Evolutionary conservation across 306 rosid species (phyloP).

Genomic region (Rosa chinensis): DNA sequence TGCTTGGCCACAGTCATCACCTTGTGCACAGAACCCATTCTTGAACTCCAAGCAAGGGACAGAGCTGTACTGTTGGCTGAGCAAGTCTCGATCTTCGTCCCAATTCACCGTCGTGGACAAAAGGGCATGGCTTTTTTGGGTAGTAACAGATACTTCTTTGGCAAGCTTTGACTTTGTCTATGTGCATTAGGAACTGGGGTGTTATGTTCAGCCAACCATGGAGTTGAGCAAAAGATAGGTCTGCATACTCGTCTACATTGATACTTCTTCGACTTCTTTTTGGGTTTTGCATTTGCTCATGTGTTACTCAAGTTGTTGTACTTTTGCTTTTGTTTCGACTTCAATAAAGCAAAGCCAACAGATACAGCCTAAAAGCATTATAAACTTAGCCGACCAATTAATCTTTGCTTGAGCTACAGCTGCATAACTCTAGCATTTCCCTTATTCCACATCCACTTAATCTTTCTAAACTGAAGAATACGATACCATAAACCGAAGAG

Average conservation of each 20-base stretch:
- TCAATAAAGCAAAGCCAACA: too few relatives aligned
- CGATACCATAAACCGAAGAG: background rate
- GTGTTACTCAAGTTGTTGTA: too few relatives aligned
- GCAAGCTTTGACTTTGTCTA: background rate
- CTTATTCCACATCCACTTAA: background rate
- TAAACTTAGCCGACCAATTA: background rate
- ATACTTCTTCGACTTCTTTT: too few relatives aligned
- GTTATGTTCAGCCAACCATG: conserved; percentile 1
- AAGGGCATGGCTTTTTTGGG: conserved; percentile 7
- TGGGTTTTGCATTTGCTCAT: too few relatives aligned
- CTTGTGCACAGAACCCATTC: background rate
- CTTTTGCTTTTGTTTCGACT: too few relatives aligned
- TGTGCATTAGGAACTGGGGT: background rate
- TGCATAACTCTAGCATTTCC: background rate
- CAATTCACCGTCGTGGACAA: background rate
- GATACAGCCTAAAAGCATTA: too few relatives aligned
- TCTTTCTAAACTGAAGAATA: background rate
- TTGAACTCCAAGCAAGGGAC: conserved; percentile 2
- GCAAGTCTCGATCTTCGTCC: background rate
- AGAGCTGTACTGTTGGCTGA: background rate
- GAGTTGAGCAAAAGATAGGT: background rate
- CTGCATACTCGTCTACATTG: background rate
- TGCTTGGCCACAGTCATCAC: background rate
- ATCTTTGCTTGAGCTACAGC: background rate
- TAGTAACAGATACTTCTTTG: background rate